Percentiles rank a stretch among this genome's conserved stretches.
These are phyloP conservation scores for Brassica incana DNA, from an alignment of 345 rosid genomes.

Conservation along the genomic window DNA sequence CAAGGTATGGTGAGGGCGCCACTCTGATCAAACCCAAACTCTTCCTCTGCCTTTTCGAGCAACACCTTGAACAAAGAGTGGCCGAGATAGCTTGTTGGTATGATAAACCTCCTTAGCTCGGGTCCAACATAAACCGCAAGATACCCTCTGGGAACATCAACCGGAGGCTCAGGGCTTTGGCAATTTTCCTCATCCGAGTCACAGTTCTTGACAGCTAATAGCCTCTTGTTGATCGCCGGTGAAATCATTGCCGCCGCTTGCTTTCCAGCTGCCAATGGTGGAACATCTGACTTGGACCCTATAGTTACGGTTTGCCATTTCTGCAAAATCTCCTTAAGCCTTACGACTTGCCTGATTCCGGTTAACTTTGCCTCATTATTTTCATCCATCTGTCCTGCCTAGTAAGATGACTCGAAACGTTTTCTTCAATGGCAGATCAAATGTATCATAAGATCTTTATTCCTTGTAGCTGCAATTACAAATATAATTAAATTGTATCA, in stretches of 20 bases:
- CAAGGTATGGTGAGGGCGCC: slow-evolving; percentile 91
- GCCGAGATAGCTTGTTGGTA: slow-evolving; percentile 82
- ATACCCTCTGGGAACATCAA: slow-evolving; percentile 87
- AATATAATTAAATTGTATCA: slow-evolving; percentile 25
- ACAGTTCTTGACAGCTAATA: slow-evolving; percentile 43
- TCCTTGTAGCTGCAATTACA: slow-evolving; percentile 24
- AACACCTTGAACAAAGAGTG: slow-evolving; percentile 85
- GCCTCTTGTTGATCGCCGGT: slow-evolving; percentile 52
- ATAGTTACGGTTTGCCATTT: slow-evolving; percentile 85
- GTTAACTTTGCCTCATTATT: slow-evolving; percentile 56
- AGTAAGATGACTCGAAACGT: slow-evolving; percentile 28
- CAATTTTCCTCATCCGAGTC: slow-evolving; percentile 89
- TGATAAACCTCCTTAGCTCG: slow-evolving; percentile 90
- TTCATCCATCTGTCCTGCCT: slow-evolving; percentile 63
- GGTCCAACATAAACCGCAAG: slow-evolving; percentile 88
- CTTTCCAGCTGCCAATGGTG: slow-evolving; percentile 29
- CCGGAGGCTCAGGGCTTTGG: slow-evolving; percentile 68
- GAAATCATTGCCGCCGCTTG: slow-evolving; percentile 42
- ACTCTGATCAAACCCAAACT: slow-evolving; percentile 83
- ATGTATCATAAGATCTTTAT: slow-evolving; percentile 48
- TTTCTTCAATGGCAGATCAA: slow-evolving; percentile 31
- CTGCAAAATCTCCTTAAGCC: slow-evolving; percentile 81
- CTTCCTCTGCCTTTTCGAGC: slow-evolving; percentile 89
- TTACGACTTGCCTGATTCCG: slow-evolving; percentile 79
- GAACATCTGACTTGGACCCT: slow-evolving; percentile 43